phyloP scores from a whole-genome alignment of 257 asterid species.

The Linaria vulgaris region DNA sequence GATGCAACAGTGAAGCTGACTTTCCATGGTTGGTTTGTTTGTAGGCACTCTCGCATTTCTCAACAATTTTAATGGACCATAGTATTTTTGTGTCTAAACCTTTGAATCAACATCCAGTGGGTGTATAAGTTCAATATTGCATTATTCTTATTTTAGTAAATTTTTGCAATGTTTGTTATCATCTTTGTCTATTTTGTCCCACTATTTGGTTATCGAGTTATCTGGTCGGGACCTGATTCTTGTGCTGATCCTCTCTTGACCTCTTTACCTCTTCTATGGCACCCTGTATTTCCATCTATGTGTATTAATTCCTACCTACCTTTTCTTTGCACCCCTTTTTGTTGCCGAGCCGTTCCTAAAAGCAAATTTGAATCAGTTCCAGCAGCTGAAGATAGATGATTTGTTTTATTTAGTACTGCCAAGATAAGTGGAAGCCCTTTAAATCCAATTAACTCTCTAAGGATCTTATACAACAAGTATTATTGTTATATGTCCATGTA shows the following conservation, averaged over 20 bases:
- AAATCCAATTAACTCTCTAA: no score
- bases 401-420: no score
- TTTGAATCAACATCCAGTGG: neutral
- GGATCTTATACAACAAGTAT: no score
- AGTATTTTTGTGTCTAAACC: neutral
- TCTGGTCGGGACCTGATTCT: neutral
- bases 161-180: no score
- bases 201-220: neutral
- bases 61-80: neutral
- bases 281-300: neutral
- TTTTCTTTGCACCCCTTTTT: neutral
- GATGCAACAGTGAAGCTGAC: slow-evolving; percentile 4
- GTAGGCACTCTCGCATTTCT: neutral
- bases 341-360: neutral
- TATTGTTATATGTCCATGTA: no score
- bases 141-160: neutral
- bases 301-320: neutral
- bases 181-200: neutral
- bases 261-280: neutral
- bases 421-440: no score
- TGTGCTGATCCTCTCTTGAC: neutral
- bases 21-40: neutral
- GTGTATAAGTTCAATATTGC: neutral
- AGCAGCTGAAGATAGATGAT: no score
- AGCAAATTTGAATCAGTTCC: neutral